Evolutionary conservation across 2,329 filamentous ascomycete species (phyloP), one percentile per base, ranked within the genome.

Genomic region (Clonostachys rhizophaga): DNA sequence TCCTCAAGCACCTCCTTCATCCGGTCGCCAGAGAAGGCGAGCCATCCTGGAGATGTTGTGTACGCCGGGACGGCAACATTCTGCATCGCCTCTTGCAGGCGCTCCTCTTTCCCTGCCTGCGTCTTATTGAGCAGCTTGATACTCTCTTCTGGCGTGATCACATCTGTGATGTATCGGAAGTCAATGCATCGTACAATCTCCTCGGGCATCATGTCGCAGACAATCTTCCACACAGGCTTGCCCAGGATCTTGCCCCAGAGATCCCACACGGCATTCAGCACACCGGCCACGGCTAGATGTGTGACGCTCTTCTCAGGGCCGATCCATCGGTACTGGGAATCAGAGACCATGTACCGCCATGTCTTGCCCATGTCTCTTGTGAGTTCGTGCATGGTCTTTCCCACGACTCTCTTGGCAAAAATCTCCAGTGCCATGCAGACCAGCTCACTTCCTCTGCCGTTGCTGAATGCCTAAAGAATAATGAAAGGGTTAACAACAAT

Each of bases 231-330:
- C 14, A 96, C 89, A 4, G 91, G 91, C 74, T 96, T 95, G 53
- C 80, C 76, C 33, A 94, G 79, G 3, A 78, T 79, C 72, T 95
- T 95, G 47, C 89, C 90, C 91, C 91, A 95, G n/a, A 96, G 80
- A 66, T 96, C 91, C 91, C 91, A 96, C 57, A 95, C 76, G 12
- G 90, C 91, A 64, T 96, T 96, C 57, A 95, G 88, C 13, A 95
- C 86, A 36, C 90, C 87, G 30, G 89, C 90, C 9, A 95, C 82
- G 2, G 91, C 91, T 7, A 96, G 86, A 67, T 96, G 91, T 55
- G 94, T 95, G 39, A 95, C 91, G 49, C 91, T 91, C 69, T 96
- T 95, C 61, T 96, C 91, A 0, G 91, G 91, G 0, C 91, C 91
- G 60, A 96, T 94, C 91, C 91, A 96, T 48, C 91, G 87, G 47